A percentile compares a stretch with the other conserved stretches of the same genome.
These are phyloP conservation scores for Waitea zeae DNA, from an alignment of 1,284 basidiomycete species.

Conservation along the genomic window DNA sequence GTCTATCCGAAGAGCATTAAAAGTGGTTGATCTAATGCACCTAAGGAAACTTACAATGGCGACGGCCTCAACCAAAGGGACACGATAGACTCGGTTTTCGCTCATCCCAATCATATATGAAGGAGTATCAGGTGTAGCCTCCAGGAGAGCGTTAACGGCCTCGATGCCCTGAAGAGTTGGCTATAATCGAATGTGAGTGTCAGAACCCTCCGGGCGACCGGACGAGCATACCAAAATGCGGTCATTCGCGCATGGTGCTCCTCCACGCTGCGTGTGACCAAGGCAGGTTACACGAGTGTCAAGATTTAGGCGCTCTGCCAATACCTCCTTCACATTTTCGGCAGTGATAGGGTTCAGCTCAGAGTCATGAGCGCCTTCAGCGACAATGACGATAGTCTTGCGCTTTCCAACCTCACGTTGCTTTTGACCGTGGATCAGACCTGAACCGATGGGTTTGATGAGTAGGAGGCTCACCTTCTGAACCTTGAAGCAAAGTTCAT, in stretches of 20 bases:
- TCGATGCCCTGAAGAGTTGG: constrained; percentile 92
- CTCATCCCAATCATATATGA: constrained; percentile 96
- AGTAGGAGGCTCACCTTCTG: constrained; percentile 33
- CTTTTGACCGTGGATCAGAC: constrained; percentile 18
- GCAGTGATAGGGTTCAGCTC: constrained; percentile 83
- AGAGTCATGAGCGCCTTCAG: constrained; percentile 86
- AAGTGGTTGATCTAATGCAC: background rate
- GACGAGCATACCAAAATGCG: constrained; percentile 59
- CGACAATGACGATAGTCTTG: constrained; percentile 96
- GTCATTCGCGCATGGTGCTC: constrained; percentile 84
- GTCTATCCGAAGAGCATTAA: constrained; percentile 32
- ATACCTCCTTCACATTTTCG: constrained; percentile 80
- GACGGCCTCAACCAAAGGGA: constrained; percentile 89
- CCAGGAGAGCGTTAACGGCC: constrained; percentile 83
- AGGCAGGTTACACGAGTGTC: constrained; percentile 97
- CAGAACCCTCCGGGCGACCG: background rate
- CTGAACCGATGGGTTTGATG: background rate
- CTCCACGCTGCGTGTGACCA: constrained; percentile 94
- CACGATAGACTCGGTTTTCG: constrained; percentile 90
- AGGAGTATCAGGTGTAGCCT: constrained; percentile 78
- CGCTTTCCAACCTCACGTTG: constrained; percentile 88
- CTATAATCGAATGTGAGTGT: constrained; percentile 19
- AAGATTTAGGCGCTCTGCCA: constrained; percentile 74
- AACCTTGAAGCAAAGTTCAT: constrained; percentile 83
- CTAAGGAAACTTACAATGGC: constrained; percentile 35